Conservation (phyloP, 2,329 filamentous ascomycete genomes). For the Hypoxylon sp. region DNA sequence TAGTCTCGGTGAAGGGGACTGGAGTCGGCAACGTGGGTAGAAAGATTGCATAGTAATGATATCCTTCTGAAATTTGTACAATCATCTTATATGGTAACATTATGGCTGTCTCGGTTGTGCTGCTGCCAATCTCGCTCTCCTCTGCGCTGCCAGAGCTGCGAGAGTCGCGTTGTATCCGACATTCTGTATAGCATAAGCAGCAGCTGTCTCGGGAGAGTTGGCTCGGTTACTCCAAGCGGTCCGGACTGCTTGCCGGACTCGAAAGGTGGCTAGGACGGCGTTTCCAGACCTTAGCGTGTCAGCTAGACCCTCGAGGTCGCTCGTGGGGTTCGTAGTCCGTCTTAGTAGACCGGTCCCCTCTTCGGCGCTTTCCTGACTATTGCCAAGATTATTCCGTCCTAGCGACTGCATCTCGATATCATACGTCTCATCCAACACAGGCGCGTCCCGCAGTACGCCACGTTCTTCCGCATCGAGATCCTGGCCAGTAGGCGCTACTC, state of each 20-base stretch:
- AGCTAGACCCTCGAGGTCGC: slow-evolving; percentile 40
- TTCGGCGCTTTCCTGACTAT: slow-evolving; percentile 33
- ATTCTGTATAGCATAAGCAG: slow-evolving; percentile 61
- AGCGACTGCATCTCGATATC: slow-evolving; percentile 57
- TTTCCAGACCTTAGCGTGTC: slow-evolving; percentile 64
- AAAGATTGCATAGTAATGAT: slow-evolving; percentile 71
- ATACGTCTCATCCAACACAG: slow-evolving; percentile 49
- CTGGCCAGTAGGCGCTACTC: slow-evolving; percentile 46
- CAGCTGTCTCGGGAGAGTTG: slow-evolving; percentile 50
- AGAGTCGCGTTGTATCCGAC: slow-evolving; percentile 62
- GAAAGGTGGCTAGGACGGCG: slow-evolving; percentile 61
- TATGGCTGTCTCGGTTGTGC: slow-evolving; percentile 39
- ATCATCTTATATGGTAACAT: slow-evolving; percentile 32
- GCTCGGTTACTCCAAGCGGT: slow-evolving; percentile 55
- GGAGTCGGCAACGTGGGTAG: slow-evolving; percentile 95
- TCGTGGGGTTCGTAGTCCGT: slow-evolving; percentile 23
- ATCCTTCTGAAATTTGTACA: slow-evolving; percentile 43
- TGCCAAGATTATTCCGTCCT: slow-evolving; percentile 30
- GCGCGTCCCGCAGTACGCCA: slow-evolving; percentile 54
- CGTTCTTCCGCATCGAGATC: slow-evolving; percentile 66
- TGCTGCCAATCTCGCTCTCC: slow-evolving; percentile 47
- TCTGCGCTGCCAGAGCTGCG: slow-evolving; percentile 59
- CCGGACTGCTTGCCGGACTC: slow-evolving; percentile 59
- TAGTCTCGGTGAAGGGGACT: slow-evolving; percentile 89
- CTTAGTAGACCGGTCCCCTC: slow-evolving; percentile 44